These are phyloP conservation scores for Meyerozyma guilliermondii DNA, from an alignment of 1,139 yeast species.

Conservation along the genomic window DNA sequence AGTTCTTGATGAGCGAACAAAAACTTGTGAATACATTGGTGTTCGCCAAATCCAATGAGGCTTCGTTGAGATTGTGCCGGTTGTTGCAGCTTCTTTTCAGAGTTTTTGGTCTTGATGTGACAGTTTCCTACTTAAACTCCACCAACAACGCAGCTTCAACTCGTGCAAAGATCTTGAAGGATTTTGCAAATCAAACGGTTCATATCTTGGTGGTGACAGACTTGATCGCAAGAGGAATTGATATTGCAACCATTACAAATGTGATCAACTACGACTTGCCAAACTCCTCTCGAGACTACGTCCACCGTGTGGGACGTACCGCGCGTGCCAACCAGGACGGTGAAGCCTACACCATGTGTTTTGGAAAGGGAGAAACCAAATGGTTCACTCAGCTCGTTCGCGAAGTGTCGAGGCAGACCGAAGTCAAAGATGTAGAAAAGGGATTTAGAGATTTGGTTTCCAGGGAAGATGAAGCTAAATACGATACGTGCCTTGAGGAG, in stretches of 20 bases:
- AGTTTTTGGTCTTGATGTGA: slow-evolving; percentile 24
- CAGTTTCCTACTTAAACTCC: slow-evolving; percentile 39
- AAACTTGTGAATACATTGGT: slow-evolving; percentile 45
- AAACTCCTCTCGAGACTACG: slow-evolving; percentile 81
- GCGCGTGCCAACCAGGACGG: slow-evolving; percentile 88
- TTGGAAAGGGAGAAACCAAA: slow-evolving; percentile 71
- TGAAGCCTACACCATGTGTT: slow-evolving; percentile 60
- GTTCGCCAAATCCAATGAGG: slow-evolving; percentile 83
- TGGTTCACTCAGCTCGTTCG: slow-evolving; percentile 55
- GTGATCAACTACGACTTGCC: slow-evolving; percentile 93
- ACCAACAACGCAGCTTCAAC: slow-evolving; percentile 42
- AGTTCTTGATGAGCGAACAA: slow-evolving; percentile 37
- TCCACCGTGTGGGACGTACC: slow-evolving; percentile 94
- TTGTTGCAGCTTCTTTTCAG: slow-evolving; percentile 46
- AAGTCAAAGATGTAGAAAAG: slow-evolving; percentile 20
- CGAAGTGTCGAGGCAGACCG: slow-evolving; percentile 30
- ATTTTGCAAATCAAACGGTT: slow-evolving; percentile 47
- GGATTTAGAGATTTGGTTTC: slow-evolving; percentile 16
- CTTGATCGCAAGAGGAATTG: slow-evolving; percentile 91
- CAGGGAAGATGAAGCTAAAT: slow-evolving; percentile 22
- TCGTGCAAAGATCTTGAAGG: slow-evolving; percentile 46
- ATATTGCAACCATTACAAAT: slow-evolving; percentile 62
- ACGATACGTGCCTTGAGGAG: slow-evolving; percentile 20
- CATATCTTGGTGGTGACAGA: slow-evolving; percentile 80
- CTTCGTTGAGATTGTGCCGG: slow-evolving; percentile 70